Evolutionary conservation across 129 eudicot genomes (phyloP).

Genomic region (Cynara cardunculus): DNA sequence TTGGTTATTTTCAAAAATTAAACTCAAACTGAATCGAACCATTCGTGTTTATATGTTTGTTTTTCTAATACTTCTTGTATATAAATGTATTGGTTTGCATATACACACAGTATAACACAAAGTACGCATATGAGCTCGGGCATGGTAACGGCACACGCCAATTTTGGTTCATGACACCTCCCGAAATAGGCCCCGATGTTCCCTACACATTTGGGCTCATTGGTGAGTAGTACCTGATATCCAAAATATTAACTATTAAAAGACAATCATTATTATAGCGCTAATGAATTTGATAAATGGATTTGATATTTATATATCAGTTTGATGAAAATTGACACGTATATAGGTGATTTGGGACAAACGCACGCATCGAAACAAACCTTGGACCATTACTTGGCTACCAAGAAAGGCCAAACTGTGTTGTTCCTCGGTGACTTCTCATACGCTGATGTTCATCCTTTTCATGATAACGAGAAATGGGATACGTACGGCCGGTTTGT

Average conservation of each 20-base stretch:
- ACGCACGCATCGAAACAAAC: conserved; percentile 59
- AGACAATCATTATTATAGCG: neutral
- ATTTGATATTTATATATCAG: neutral
- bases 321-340: neutral
- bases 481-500: conserved; percentile 61
- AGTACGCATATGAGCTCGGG: conserved; percentile 54
- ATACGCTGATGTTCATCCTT: conserved; percentile 61
- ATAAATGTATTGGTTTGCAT: neutral
- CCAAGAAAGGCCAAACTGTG: conserved; percentile 49
- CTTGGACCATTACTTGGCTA: conserved; percentile 45
- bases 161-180: conserved; percentile 66
- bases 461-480: conserved; percentile 63
- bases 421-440: conserved; percentile 65
- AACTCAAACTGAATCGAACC: neutral
- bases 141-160: conserved; percentile 24
- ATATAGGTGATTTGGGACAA: conserved; percentile 75
- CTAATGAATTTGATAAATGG: neutral
- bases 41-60: neutral
- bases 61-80: neutral
- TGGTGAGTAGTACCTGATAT: conserved; percentile 34
- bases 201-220: conserved; percentile 71
- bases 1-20: neutral
- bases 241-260: neutral
- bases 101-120: conserved; percentile 39
- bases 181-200: conserved; percentile 62